Evolutionary conservation across 306 rosid species (phyloP).

Genomic region (Dalbergia cochinchinensis): DNA sequence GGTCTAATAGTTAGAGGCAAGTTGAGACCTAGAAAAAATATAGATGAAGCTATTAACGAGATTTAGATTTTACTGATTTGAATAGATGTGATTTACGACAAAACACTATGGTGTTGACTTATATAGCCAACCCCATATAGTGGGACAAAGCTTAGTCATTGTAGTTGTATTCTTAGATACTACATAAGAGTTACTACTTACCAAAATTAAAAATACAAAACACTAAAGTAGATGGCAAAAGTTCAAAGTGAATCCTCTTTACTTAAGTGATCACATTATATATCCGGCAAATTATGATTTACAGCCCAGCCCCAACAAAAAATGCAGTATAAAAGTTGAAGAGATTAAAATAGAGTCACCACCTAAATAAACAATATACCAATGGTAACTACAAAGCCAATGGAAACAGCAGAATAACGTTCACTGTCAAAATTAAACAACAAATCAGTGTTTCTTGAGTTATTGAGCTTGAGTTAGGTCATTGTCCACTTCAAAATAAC

Average conservation of each 20-base stretch:
- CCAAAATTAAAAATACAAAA: conserved; percentile 10
- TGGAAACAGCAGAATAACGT: conserved; percentile 11
- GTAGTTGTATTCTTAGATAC: background rate
- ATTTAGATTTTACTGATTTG: too few relatives aligned
- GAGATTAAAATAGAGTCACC: background rate
- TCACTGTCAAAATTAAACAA: conserved; percentile 13
- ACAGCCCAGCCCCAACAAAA: background rate
- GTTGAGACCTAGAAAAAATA: too few relatives aligned
- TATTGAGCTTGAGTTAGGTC: conserved; percentile 23
- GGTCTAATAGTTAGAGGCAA: too few relatives aligned
- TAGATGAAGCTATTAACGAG: too few relatives aligned
- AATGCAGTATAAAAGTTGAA: conserved; percentile 8
- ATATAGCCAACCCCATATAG: too few relatives aligned
- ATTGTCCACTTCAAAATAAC: background rate
- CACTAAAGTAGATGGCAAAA: conserved; percentile 2
- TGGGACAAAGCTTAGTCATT: too few relatives aligned
- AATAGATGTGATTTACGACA: too few relatives aligned
- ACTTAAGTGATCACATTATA: conserved; percentile 24
- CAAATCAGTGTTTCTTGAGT: conserved; percentile 2
- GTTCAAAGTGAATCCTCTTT: conserved; percentile 12
- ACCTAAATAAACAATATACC: conserved; percentile 20
- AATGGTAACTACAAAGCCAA: conserved; percentile 31
- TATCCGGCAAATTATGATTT: conserved; percentile 36
- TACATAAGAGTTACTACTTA: background rate
- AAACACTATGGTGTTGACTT: too few relatives aligned